Conservation (phyloP, 1,284 basidiomycete genomes). For the Rhodotorula sp. region DNA sequence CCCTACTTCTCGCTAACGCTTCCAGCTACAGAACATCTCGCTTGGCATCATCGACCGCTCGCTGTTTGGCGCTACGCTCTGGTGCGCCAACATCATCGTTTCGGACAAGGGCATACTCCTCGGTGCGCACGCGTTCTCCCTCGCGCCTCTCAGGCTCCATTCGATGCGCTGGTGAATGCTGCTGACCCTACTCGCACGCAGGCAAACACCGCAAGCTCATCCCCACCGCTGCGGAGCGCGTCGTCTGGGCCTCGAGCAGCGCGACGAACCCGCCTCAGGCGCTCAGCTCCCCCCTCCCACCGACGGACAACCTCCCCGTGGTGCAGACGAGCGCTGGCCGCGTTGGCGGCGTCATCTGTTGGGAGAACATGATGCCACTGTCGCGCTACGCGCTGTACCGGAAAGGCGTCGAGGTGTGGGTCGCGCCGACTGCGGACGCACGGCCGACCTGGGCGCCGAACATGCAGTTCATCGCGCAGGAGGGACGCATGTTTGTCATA, state of each 20-base stretch:
- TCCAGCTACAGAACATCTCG: conserved; percentile 54
- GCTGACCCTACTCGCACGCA: neutral
- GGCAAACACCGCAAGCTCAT: conserved; percentile 22
- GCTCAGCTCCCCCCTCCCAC: conserved; percentile 51
- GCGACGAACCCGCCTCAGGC: conserved; percentile 45
- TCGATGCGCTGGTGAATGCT: too few species aligned
- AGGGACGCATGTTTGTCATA: conserved; percentile 73
- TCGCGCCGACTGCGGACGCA: conserved; percentile 68
- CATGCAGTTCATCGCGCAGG: conserved; percentile 72
- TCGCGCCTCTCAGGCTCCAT: neutral
- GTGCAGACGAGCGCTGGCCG: conserved; percentile 54
- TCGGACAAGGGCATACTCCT: conserved; percentile 59
- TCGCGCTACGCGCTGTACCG: conserved; percentile 46
- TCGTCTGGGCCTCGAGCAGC: conserved; percentile 66
- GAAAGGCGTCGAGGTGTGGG: conserved; percentile 50
- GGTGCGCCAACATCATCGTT: conserved; percentile 69
- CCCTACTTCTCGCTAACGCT: neutral
- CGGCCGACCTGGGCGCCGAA: conserved; percentile 65
- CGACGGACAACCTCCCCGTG: conserved; percentile 48
- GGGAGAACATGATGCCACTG: conserved; percentile 78
- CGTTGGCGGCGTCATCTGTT: conserved; percentile 61
- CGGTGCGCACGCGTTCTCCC: conserved; percentile 41
- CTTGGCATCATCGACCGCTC: conserved; percentile 69
- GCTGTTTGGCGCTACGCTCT: conserved; percentile 61
- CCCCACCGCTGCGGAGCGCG: conserved; percentile 59